Evolutionary conservation across 352 stramenopile species (phyloP).

Genomic region (Phytophthora litchii): DNA sequence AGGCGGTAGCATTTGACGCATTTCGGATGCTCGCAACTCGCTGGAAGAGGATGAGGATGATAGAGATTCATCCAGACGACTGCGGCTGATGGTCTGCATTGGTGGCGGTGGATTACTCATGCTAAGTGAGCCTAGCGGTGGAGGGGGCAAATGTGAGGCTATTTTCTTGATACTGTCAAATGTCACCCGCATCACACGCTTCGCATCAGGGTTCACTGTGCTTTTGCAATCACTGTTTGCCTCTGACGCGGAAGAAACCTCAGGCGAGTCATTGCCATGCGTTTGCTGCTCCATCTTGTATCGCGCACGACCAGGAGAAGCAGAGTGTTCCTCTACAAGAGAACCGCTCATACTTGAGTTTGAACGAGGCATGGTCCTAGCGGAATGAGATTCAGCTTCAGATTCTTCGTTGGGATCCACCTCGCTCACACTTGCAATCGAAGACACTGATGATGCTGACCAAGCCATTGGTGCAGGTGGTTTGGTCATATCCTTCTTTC

Average conservation of each 20-base stretch:
- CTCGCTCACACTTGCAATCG: conserved; percentile 15
- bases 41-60: conserved; percentile 8
- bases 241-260: neutral
- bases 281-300: conserved; percentile 1
- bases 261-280: neutral
- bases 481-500: conserved; percentile 43
- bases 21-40: neutral
- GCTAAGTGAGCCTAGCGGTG: conserved; percentile 44
- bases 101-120: conserved; percentile 55
- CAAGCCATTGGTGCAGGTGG: conserved; percentile 42
- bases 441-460: conserved; percentile 36
- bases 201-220: neutral
- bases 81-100: conserved; percentile 12
- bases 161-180: conserved; percentile 31
- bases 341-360: conserved; percentile 24
- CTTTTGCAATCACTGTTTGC: conserved; percentile 14
- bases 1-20: conserved; percentile 33
- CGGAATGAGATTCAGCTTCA: neutral
- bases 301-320: neutral
- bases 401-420: conserved; percentile 4
- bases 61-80: conserved; percentile 2
- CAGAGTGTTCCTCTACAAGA: conserved; percentile 12
- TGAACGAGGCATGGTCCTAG: conserved; percentile 6
- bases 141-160: conserved; percentile 37
- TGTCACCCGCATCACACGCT: conserved; percentile 8